Conservation (phyloP, 768 basidiomycete genomes). For the Rhodotorula diobovata region DNA sequence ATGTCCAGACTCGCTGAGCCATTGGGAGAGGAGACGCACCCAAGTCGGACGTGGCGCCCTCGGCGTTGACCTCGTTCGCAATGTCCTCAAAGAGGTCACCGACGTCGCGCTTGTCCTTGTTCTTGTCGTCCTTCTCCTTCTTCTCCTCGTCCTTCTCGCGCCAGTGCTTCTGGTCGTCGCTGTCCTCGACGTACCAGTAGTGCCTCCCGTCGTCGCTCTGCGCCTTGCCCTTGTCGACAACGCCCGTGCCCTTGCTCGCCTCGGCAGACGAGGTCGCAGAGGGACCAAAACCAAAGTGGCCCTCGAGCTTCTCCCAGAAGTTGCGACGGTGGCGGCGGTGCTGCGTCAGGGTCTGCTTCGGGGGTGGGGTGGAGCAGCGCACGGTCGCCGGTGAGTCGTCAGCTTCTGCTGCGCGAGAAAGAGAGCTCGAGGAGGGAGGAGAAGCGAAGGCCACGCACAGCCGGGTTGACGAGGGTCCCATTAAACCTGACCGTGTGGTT, state of each 20-base stretch:
- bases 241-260: not conserved
- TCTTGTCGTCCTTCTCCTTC: not conserved
- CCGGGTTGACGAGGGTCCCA: not conserved
- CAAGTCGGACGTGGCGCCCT: not conserved
- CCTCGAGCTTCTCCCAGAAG: not conserved
- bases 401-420: not conserved
- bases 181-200: slow-evolving; percentile 13
- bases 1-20: not conserved
- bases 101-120: not conserved
- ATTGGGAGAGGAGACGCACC: not conserved
- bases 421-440: not conserved
- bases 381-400: no score
- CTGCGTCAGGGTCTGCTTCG: no score
- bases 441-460: not conserved
- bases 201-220: not conserved
- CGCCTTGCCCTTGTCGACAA: not conserved
- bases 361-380: no score
- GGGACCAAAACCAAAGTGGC: not conserved
- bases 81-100: not conserved
- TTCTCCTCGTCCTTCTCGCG: not conserved
- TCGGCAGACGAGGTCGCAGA: not conserved
- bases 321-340: not conserved
- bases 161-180: slow-evolving; percentile 1
- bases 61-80: not conserved
- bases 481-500: not conserved